These are phyloP conservation scores for Neoascochyta sp. DNA, from an alignment of 2,329 filamentous ascomycete genomes.

Conservation along the genomic window DNA sequence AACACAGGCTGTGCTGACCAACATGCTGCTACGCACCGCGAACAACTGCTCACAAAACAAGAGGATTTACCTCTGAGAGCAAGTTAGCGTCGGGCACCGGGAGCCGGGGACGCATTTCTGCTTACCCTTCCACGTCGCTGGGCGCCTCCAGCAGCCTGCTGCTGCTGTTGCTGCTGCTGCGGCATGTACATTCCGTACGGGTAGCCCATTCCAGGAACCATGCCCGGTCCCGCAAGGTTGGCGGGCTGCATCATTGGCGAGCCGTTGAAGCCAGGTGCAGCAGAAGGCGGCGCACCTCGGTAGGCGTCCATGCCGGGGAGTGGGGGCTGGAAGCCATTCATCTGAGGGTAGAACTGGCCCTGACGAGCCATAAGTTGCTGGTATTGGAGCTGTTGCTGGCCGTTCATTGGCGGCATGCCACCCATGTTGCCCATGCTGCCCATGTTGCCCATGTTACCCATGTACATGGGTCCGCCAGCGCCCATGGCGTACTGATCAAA, in stretches of 20 bases:
- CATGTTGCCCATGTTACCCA: conserved; percentile 41
- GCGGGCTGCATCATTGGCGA: conserved; percentile 50
- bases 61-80: conserved; percentile 25
- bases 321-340: conserved; percentile 41
- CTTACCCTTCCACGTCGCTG: conserved; percentile 54
- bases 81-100: conserved; percentile 20
- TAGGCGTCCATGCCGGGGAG: conserved; percentile 45
- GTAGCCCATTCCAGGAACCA: conserved; percentile 41
- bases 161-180: conserved; percentile 43
- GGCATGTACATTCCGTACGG: conserved; percentile 53
- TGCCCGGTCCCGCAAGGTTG: conserved; percentile 41
- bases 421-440: no score
- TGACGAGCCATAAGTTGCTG: conserved; percentile 53
- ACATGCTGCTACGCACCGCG: conserved; percentile 4
- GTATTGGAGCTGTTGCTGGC: conserved; percentile 54
- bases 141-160: conserved; percentile 44
- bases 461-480: conserved; percentile 30
- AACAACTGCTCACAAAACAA: neutral
- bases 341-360: conserved; percentile 46
- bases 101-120: conserved; percentile 21
- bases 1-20: conserved; percentile 8
- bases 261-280: conserved; percentile 39
- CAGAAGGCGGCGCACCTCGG: conserved; percentile 42
- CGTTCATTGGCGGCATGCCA: conserved; percentile 41
- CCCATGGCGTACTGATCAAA: conserved; percentile 46